Evolutionary conservation across 805 yeast species (phyloP), one percentile per base, ranked within the genome.

Genomic region (Barnettozyma sp.): DNA sequence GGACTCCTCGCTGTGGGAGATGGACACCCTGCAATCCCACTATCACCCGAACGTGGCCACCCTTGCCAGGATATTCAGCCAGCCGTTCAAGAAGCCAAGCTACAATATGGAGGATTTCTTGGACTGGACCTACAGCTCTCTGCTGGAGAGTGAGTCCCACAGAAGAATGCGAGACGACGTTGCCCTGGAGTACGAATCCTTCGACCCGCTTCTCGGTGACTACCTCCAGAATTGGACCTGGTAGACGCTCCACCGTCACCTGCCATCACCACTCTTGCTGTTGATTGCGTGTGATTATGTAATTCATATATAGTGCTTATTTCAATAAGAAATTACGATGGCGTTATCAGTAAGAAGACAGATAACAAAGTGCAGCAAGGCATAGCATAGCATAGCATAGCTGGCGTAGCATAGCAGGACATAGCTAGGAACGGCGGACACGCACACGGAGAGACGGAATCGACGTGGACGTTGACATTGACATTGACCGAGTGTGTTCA

Each of bases 11-110:
- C 59, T 88, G 32, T 92, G 98, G 98, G 98, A 92, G 59, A 55
- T 90, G 38, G 84, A 82, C 40, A 69, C 94, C 0, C 61, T 83
- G 38, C 75, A 79, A 65, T 60, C 73, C 10, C 98, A 92, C 56
- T 90, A 87, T 54, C 97, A 92, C 61, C 97, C 97, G 12, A 92
- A 92, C 51, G 86, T 92, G 10, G 90, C 96, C 2, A 82, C 96
- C 0, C 66, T 92, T 48, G 96, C 96, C 13, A 80, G 77, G 54
- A 83, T 92, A 21, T 82, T 84, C 54, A 70, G 78, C 14, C 96
- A 92, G 59, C 96, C 96, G 4, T 90, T 87, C 63, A 74, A 79
- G 53, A 92, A 92, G 56, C 78, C 82, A 38, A 73, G 74, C 48
- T 92, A 92, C 57, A 83, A 83, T 56, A 67, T 92, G 68, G 98